These are phyloP conservation scores for Dothistroma pini DNA, from an alignment of 2,329 filamentous ascomycete species.

Conservation along the genomic window DNA sequence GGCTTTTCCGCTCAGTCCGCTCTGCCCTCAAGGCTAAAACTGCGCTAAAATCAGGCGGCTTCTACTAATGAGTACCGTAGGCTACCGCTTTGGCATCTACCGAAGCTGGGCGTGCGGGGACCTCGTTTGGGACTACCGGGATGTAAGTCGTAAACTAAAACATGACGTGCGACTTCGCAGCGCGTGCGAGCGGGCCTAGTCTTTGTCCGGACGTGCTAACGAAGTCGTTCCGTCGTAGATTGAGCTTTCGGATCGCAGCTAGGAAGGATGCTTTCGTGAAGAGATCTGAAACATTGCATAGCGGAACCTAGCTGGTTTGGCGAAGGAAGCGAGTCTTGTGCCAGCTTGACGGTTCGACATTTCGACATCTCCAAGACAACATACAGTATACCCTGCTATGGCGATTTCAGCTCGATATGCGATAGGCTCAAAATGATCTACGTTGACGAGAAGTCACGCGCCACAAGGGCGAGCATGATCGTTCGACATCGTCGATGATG, in stretches of 20 bases:
- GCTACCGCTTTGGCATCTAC: background rate
- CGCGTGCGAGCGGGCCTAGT: background rate
- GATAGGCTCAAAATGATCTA: too few relatives aligned
- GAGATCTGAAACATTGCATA: background rate
- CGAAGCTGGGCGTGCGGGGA: background rate
- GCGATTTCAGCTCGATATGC: too few relatives aligned
- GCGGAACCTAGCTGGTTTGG: background rate
- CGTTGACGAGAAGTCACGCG: too few relatives aligned
- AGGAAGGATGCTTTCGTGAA: background rate
- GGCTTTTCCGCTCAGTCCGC: background rate
- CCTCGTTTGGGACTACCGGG: background rate
- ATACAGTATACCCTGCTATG: too few relatives aligned
- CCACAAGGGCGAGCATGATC: too few relatives aligned
- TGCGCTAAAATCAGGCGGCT: background rate
- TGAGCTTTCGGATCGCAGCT: background rate
- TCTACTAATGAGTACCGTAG: background rate
- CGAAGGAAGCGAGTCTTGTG: background rate
- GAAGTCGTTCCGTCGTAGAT: background rate
- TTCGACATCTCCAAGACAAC: too few relatives aligned
- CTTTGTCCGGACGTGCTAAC: background rate
- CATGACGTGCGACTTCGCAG: background rate
- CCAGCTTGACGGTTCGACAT: background rate
- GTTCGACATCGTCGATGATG: too few relatives aligned
- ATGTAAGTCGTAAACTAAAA: background rate
- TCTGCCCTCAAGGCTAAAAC: background rate